A percentile compares a stretch with the other conserved stretches of the same genome.
These are phyloP conservation scores for Beta vulgaris DNA, from an alignment of 148 eudicot species.

Conservation along the genomic window DNA sequence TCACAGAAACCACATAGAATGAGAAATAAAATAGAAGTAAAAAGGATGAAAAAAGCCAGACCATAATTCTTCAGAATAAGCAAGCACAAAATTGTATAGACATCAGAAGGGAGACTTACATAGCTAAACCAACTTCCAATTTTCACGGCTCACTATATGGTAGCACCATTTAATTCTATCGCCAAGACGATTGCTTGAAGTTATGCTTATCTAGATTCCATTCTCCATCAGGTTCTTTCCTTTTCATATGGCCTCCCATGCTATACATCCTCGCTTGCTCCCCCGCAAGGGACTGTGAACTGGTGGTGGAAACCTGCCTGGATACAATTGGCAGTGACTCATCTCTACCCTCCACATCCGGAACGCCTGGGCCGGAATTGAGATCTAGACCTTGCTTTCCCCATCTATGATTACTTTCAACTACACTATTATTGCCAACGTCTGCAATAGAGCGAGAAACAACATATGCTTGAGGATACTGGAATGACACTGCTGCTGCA, in stretches of 20 bases:
- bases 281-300: slow-evolving; percentile 46
- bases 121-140: slow-evolving; percentile 25
- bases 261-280: slow-evolving; percentile 58
- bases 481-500: slow-evolving; percentile 50
- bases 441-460: slow-evolving; percentile 47
- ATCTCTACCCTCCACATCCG: slow-evolving; percentile 56
- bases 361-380: slow-evolving; percentile 68
- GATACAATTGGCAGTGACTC: slow-evolving; percentile 41
- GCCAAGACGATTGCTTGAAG: slow-evolving; percentile 64
- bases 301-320: slow-evolving; percentile 46
- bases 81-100: slow-evolving; percentile 16
- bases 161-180: slow-evolving; percentile 30
- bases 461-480: slow-evolving; percentile 57
- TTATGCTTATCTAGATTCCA: slow-evolving; percentile 59
- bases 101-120: slow-evolving; percentile 29
- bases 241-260: slow-evolving; percentile 53
- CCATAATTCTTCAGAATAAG: not conserved
- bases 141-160: slow-evolving; percentile 30
- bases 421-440: slow-evolving; percentile 31
- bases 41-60: not conserved
- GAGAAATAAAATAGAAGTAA: not conserved
- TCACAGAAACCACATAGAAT: not conserved
- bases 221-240: slow-evolving; percentile 85
- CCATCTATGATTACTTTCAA: slow-evolving; percentile 52
- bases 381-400: slow-evolving; percentile 72